These are phyloP conservation scores for Cladorrhinum sp. DNA, from an alignment of 2,329 filamentous ascomycete genomes.

Conservation along the genomic window DNA sequence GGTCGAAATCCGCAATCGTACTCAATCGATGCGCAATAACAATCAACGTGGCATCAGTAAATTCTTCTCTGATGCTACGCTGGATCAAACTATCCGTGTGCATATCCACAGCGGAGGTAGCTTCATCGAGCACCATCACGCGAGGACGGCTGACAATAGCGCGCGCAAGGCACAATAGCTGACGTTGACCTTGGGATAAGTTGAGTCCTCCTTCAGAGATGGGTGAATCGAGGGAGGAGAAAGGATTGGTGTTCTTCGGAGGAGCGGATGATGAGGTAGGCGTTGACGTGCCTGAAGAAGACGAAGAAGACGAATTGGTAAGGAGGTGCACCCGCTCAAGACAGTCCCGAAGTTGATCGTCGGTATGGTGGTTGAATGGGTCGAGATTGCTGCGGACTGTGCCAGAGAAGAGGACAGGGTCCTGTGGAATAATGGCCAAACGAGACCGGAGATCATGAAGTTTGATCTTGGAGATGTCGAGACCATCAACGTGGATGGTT, in stretches of 20 bases:
- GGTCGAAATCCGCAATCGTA: slow-evolving; percentile 74
- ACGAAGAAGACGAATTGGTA: slow-evolving; percentile 36
- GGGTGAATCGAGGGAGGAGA: slow-evolving; percentile 58
- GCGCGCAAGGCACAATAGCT: slow-evolving; percentile 70
- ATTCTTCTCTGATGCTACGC: slow-evolving; percentile 68
- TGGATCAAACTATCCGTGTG: slow-evolving; percentile 72
- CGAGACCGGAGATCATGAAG: slow-evolving; percentile 69
- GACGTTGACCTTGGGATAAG: slow-evolving; percentile 71
- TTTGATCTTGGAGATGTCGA: slow-evolving; percentile 70
- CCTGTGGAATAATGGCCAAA: slow-evolving; percentile 75
- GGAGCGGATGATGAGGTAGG: slow-evolving; percentile 19
- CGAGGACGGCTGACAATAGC: slow-evolving; percentile 70
- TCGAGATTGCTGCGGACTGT: slow-evolving; percentile 75
- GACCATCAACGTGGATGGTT: slow-evolving; percentile 65
- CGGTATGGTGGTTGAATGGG: slow-evolving; percentile 67
- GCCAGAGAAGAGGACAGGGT: slow-evolving; percentile 78
- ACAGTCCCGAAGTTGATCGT: slow-evolving; percentile 66
- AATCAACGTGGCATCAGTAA: slow-evolving; percentile 64
- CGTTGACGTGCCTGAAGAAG: slow-evolving; percentile 34
- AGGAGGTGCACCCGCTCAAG: slow-evolving; percentile 67
- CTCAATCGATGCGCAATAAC: slow-evolving; percentile 74
- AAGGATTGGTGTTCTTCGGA: slow-evolving; percentile 61
- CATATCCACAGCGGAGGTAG: slow-evolving; percentile 77
- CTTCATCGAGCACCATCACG: slow-evolving; percentile 78
- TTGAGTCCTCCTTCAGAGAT: slow-evolving; percentile 72